phyloP scores from a whole-genome alignment of 139 green algal genomes.

The Ettlia oleoabundans region DNA sequence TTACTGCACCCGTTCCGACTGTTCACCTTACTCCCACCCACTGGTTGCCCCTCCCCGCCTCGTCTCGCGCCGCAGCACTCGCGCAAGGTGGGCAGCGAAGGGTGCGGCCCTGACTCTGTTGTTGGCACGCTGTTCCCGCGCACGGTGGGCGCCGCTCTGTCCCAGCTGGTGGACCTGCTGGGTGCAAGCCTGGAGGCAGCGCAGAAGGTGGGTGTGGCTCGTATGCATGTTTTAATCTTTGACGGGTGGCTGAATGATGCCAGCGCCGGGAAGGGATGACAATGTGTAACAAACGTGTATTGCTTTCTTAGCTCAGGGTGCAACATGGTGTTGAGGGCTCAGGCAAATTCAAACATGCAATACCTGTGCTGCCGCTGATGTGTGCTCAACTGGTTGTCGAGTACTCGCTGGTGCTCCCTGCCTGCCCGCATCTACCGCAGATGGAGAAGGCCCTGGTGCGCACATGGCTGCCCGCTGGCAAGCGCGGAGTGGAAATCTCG shows the following conservation, averaged over 20 bases:
- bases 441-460: constrained; percentile 6
- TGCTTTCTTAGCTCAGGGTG: too few species aligned
- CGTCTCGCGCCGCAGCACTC: neutral
- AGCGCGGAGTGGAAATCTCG: neutral
- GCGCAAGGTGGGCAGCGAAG: neutral
- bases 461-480: constrained; percentile 6
- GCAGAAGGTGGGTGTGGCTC: constrained; percentile 1
- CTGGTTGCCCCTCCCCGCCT: too few species aligned
- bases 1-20: too few species aligned
- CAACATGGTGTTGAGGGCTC: too few species aligned
- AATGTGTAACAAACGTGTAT: too few species aligned
- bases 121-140: constrained; percentile 15
- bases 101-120: neutral
- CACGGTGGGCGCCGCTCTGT: constrained; percentile 18
- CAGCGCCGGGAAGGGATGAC: too few species aligned
- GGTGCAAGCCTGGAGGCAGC: neutral
- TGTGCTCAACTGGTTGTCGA: too few species aligned
- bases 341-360: too few species aligned
- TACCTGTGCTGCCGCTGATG: neutral
- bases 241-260: too few species aligned
- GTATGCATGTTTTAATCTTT: neutral
- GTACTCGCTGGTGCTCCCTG: neutral
- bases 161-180: constrained; percentile 28
- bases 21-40: too few species aligned
- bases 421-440: neutral